These are phyloP conservation scores for Aspergillus persii DNA, from an alignment of 2,329 filamentous ascomycete species.

Conservation along the genomic window DNA sequence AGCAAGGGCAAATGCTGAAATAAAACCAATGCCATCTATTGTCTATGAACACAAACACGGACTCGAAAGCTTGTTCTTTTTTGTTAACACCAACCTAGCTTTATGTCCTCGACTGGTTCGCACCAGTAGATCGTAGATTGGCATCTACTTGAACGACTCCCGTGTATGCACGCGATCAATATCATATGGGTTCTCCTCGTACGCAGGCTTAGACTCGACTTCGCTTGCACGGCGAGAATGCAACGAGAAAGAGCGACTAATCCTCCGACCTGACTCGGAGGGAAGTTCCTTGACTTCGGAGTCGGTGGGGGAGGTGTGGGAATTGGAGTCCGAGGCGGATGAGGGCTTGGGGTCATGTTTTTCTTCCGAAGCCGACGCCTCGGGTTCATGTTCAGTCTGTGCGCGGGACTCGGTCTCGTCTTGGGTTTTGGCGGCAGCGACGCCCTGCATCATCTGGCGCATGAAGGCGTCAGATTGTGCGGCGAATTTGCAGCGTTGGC, in stretches of 20 bases:
- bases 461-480: slow-evolving; percentile 7
- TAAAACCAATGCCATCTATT: too few relatives aligned
- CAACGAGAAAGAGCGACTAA: neutral
- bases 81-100: neutral
- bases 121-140: too few relatives aligned
- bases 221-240: neutral
- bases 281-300: neutral
- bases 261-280: neutral
- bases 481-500: slow-evolving; percentile 1
- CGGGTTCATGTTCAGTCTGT: neutral
- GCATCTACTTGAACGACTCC: neutral
- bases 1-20: too few relatives aligned
- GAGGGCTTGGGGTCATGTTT: neutral
- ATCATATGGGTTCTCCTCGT: slow-evolving; percentile 13
- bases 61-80: neutral
- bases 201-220: neutral
- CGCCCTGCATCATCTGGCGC: neutral
- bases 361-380: neutral
- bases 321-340: neutral
- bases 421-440: neutral
- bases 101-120: too few relatives aligned
- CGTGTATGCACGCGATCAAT: slow-evolving; percentile 9
- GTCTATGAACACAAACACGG: too few relatives aligned
- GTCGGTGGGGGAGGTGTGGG: neutral
- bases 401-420: neutral